A percentile compares a stretch with the other conserved stretches of the same genome.
These are phyloP conservation scores for Cymbopogon citratus DNA, from an alignment of 176 grass and related monocot species.

Conservation along the genomic window DNA sequence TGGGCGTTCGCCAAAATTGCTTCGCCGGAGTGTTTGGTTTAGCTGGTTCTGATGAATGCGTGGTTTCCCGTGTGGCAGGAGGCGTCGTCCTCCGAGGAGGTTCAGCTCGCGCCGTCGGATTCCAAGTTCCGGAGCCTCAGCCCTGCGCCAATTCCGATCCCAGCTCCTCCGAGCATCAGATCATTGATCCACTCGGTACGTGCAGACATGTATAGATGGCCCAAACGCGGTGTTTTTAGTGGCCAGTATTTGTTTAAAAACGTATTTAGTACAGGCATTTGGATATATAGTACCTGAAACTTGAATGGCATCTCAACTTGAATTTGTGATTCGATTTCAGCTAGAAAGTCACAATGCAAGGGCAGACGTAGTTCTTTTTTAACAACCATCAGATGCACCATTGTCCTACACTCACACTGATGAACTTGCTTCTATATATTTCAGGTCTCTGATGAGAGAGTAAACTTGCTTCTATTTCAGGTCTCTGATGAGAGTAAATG, in stretches of 20 bases:
- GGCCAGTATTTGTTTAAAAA: neutral
- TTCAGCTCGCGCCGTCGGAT: slow-evolving; percentile 1
- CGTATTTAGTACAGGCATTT: neutral
- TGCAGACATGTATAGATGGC: neutral
- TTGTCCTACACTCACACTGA: slow-evolving; percentile 1
- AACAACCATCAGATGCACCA: neutral
- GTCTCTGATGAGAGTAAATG: slow-evolving; percentile 48
- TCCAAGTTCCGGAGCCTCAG: slow-evolving; percentile 34
- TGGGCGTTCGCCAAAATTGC: no score
- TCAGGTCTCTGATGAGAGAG: slow-evolving; percentile 56
- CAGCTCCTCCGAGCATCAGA: slow-evolving; percentile 29
- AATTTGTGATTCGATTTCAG: neutral
- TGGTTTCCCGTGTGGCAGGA: slow-evolving; percentile 10
- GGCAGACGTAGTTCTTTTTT: neutral
- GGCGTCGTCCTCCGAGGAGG: neutral
- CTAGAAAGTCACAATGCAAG: neutral
- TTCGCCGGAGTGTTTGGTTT: neutral
- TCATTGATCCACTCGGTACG: slow-evolving; percentile 42
- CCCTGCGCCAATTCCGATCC: slow-evolving; percentile 39
- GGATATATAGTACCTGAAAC: neutral
- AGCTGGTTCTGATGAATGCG: slow-evolving; percentile 20
- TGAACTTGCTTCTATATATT: neutral
- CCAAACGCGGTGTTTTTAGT: neutral
- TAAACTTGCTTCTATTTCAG: slow-evolving; percentile 28
- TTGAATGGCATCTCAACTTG: neutral